Conservation (phyloP, 441 rosid genomes). For the Brassica hybrid region DNA sequence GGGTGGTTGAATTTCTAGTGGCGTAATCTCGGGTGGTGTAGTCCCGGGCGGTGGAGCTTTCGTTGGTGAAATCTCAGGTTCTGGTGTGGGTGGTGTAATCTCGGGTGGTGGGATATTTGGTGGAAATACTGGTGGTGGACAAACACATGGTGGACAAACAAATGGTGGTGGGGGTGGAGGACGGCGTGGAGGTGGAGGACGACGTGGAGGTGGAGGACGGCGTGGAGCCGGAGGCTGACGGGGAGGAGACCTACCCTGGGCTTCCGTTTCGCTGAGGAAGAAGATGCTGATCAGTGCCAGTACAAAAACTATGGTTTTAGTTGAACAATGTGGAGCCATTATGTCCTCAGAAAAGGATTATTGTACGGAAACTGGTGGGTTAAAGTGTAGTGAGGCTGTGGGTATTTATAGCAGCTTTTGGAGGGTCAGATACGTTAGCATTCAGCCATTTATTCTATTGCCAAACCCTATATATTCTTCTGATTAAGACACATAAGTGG, state of each 20-base stretch:
- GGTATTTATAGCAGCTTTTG: constrained; percentile 28
- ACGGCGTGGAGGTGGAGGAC: too few relatives aligned
- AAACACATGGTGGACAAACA: constrained; percentile 1
- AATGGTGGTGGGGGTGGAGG: constrained; percentile 8
- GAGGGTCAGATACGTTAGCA: neutral
- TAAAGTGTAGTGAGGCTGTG: neutral
- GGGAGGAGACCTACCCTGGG: neutral
- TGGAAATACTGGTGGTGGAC: neutral
- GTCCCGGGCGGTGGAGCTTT: neutral
- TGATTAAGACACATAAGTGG: constrained; percentile 11
- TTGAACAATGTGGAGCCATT: constrained; percentile 6
- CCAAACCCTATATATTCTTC: constrained; percentile 1
- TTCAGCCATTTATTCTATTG: neutral
- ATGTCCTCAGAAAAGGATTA: neutral
- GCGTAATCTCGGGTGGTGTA: neutral
- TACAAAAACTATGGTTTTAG: neutral
- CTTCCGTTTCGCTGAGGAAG: constrained; percentile 8
- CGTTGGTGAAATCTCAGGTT: neutral
- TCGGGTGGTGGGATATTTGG: neutral
- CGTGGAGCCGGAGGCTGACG: constrained; percentile 15
- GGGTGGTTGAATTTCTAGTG: neutral
- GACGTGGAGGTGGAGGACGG: too few relatives aligned
- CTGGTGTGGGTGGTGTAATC: neutral
- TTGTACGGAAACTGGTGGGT: neutral
- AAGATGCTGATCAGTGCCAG: constrained; percentile 8